Conservation (phyloP, 495 filamentous ascomycete genomes). For the Massariosphaeria phaeospora region DNA sequence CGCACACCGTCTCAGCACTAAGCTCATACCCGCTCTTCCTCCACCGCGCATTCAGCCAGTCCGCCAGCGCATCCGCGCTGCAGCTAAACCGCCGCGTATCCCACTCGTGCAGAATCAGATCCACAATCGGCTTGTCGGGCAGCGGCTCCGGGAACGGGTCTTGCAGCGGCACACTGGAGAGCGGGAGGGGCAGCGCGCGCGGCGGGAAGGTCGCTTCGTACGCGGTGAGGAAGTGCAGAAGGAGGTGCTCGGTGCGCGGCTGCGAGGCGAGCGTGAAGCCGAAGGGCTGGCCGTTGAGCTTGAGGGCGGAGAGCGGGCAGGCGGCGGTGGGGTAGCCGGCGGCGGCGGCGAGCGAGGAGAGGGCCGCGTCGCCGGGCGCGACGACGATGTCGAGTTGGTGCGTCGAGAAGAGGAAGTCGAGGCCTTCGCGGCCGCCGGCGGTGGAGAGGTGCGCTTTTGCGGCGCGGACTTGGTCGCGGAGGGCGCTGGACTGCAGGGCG, state of each 20-base stretch:
- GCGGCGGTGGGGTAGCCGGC: slow-evolving; percentile 35
- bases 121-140: slow-evolving; percentile 31
- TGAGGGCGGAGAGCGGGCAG: slow-evolving; percentile 29
- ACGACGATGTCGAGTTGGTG: slow-evolving; percentile 31
- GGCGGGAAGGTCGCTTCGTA: slow-evolving; percentile 35
- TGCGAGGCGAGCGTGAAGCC: slow-evolving; percentile 30
- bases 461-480: slow-evolving; percentile 10
- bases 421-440: slow-evolving; percentile 24
- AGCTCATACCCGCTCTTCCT: slow-evolving; percentile 33
- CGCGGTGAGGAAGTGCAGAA: slow-evolving; percentile 33
- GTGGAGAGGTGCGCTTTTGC: slow-evolving; percentile 19
- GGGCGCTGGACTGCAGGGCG: slow-evolving; percentile 17
- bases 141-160: slow-evolving; percentile 28
- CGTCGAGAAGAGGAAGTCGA: slow-evolving; percentile 28
- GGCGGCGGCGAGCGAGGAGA: slow-evolving; percentile 32
- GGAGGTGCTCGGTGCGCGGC: slow-evolving; percentile 25
- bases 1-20: slow-evolving; percentile 30
- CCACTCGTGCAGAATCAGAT: slow-evolving; percentile 33
- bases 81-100: slow-evolving; percentile 28
- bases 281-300: slow-evolving; percentile 34
- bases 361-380: slow-evolving; percentile 29
- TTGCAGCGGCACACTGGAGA: slow-evolving; percentile 24
- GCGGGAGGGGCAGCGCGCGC: slow-evolving; percentile 25
- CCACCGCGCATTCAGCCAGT: slow-evolving; percentile 35
- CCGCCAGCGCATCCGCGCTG: slow-evolving; percentile 28